These are phyloP conservation scores for Apodospora peruviana DNA, from an alignment of 495 filamentous ascomycete species.

Conservation along the genomic window DNA sequence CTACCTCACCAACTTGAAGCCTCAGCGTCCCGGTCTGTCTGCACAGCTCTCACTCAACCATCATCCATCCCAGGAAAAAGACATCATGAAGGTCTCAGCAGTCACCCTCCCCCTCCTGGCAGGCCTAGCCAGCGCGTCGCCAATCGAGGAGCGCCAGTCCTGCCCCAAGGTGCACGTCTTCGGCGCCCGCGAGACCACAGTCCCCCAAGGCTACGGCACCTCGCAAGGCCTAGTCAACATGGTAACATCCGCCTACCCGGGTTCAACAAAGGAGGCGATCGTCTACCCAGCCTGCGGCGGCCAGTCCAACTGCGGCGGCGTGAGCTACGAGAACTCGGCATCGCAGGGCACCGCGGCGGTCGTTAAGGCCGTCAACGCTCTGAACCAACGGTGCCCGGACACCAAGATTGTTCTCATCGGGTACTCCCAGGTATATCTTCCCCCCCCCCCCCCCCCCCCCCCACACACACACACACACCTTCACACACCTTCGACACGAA, in stretches of 20 bases:
- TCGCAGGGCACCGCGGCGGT: slow-evolving; percentile 48
- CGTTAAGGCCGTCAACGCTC: slow-evolving; percentile 49
- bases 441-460: too few species aligned
- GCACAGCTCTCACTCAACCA: neutral
- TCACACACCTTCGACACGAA: neutral
- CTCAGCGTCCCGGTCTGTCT: neutral
- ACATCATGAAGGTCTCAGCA: slow-evolving; percentile 20
- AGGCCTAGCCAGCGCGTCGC: slow-evolving; percentile 13
- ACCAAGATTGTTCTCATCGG: slow-evolving; percentile 57
- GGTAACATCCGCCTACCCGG: slow-evolving; percentile 44
- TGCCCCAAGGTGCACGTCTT: slow-evolving; percentile 55
- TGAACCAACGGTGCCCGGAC: slow-evolving; percentile 48
- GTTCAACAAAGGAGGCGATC: slow-evolving; percentile 53
- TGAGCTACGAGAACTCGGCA: slow-evolving; percentile 50
- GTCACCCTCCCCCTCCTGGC: slow-evolving; percentile 19
- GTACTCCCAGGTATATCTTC: slow-evolving; percentile 48
- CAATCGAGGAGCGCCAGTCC: slow-evolving; percentile 23
- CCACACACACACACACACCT: neutral
- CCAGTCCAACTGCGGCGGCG: slow-evolving; percentile 40
- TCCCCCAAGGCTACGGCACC: slow-evolving; percentile 48
- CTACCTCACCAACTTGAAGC: neutral
- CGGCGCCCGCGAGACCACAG: slow-evolving; percentile 62
- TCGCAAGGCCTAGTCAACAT: slow-evolving; percentile 48
- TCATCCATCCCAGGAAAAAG: neutral
- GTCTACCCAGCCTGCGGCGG: slow-evolving; percentile 57